Conservation (phyloP, 176 grass and related monocot genomes). For the Leersia perrieri region DNA sequence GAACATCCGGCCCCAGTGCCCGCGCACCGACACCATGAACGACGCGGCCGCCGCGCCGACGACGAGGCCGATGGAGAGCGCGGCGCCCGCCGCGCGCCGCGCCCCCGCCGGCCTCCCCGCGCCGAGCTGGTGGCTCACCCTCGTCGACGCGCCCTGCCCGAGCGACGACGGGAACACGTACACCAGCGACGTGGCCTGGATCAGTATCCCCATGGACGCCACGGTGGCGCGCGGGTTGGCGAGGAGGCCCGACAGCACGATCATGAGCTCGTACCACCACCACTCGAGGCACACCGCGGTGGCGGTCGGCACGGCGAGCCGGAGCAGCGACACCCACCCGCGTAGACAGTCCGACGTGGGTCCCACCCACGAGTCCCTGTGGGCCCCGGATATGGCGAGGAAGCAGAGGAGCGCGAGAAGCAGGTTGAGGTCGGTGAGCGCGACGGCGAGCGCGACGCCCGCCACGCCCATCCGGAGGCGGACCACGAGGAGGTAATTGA, state of each 20-base stretch:
- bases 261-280: conserved; percentile 99
- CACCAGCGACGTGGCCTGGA: conserved; percentile 88
- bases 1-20: conserved; percentile 77
- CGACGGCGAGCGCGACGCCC: conserved; percentile 82
- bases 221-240: conserved; percentile 73
- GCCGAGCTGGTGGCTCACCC: conserved; percentile 82
- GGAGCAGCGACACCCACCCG: conserved; percentile 67
- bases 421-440: conserved; percentile 88
- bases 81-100: conserved; percentile 47
- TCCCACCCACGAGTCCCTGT: conserved; percentile 68
- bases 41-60: conserved; percentile 53
- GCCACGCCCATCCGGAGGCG: conserved; percentile 74
- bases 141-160: conserved; percentile 82
- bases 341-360: conserved; percentile 67
- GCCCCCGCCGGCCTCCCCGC: conserved; percentile 49
- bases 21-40: conserved; percentile 74
- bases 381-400: conserved; percentile 61
- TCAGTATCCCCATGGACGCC: conserved; percentile 97
- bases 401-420: conserved; percentile 75
- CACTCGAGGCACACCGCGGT: conserved; percentile 91
- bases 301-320: conserved; percentile 75
- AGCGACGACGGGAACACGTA: conserved; percentile 91
- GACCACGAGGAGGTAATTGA: conserved; percentile 86
- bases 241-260: conserved; percentile 86
- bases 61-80: conserved; percentile 45